Percentiles rank a stretch among this genome's conserved stretches.
Conservation (phyloP, 306 rosid species). For the Senna tora region DNA sequence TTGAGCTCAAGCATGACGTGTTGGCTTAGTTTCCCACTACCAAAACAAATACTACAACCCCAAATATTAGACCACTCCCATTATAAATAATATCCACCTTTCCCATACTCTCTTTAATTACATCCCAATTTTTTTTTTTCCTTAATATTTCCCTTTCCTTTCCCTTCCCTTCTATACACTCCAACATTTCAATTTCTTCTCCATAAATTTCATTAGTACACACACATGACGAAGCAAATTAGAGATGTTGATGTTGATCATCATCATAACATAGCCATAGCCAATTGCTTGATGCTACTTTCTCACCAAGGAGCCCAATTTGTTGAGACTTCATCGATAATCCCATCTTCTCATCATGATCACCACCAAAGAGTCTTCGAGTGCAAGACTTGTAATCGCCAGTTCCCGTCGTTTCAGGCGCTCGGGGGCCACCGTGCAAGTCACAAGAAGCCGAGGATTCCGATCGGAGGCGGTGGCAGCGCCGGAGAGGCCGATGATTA, state of each 20-base stretch:
- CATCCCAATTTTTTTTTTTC: too few species aligned
- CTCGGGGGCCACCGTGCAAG: constrained; percentile 97
- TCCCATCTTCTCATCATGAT: not conserved
- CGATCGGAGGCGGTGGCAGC: constrained; percentile 27
- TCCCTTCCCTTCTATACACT: not conserved
- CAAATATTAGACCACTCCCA: not conserved
- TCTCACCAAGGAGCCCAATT: constrained; percentile 53
- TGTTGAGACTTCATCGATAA: not conserved
- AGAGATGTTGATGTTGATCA: constrained; percentile 69
- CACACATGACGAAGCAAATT: constrained; percentile 73
- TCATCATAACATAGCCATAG: constrained; percentile 57
- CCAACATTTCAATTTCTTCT: not conserved
- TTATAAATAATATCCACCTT: constrained; percentile 43
- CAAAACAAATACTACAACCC: not conserved
- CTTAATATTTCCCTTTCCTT: constrained; percentile 15
- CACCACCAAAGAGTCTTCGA: constrained; percentile 63
- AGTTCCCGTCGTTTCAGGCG: constrained; percentile 85
- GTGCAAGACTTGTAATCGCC: constrained; percentile 88
- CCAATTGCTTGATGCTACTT: constrained; percentile 83
- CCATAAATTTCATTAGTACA: not conserved
- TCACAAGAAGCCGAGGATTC: constrained; percentile 83
- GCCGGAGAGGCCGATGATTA: constrained; percentile 24
- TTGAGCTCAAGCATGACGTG: constrained; percentile 8
- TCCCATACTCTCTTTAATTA: constrained; percentile 19
- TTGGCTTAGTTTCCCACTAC: not conserved